phyloP scores from a whole-genome alignment of 2,329 filamentous ascomycete species.

The Venturia effusa region DNA sequence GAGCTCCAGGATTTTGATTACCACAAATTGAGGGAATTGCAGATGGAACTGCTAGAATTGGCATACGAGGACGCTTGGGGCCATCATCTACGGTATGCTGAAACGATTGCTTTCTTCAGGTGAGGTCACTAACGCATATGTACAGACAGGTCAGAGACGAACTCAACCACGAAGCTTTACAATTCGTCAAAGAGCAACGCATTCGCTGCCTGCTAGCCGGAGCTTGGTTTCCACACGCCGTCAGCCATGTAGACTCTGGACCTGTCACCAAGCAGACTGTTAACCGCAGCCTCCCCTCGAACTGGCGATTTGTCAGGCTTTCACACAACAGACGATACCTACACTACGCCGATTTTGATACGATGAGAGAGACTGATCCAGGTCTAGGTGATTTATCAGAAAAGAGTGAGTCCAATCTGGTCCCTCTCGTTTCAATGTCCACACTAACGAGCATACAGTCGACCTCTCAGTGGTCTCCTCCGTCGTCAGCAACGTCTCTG shows the following conservation, averaged over 20 bases:
- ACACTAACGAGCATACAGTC: slow-evolving; percentile 33
- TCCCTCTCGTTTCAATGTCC: background rate
- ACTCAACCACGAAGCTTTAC: slow-evolving; percentile 77
- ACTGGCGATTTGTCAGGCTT: slow-evolving; percentile 76
- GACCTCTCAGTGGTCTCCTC: slow-evolving; percentile 82
- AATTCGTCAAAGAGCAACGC: slow-evolving; percentile 95
- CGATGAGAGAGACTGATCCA: slow-evolving; percentile 50
- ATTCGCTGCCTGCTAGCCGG: slow-evolving; percentile 82
- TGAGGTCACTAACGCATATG: background rate
- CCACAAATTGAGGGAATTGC: slow-evolving; percentile 64
- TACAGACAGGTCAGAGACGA: slow-evolving; percentile 73
- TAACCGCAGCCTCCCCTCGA: slow-evolving; percentile 35
- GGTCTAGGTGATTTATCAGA: slow-evolving; percentile 62
- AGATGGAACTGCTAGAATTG: slow-evolving; percentile 86
- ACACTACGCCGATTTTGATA: slow-evolving; percentile 78
- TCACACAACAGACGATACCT: slow-evolving; percentile 86
- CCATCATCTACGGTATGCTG: slow-evolving; percentile 55
- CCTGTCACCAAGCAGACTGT: slow-evolving; percentile 31
- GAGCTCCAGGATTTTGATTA: slow-evolving; percentile 80
- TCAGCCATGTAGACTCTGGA: slow-evolving; percentile 39
- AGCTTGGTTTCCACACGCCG: slow-evolving; percentile 65
- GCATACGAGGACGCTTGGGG: slow-evolving; percentile 95
- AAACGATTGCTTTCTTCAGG: background rate
- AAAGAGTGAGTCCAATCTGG: slow-evolving; percentile 44
- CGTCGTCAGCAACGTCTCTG: slow-evolving; percentile 85